phyloP scores from a whole-genome alignment of 2,329 filamentous ascomycete genomes.

The Coniella lustricola region DNA sequence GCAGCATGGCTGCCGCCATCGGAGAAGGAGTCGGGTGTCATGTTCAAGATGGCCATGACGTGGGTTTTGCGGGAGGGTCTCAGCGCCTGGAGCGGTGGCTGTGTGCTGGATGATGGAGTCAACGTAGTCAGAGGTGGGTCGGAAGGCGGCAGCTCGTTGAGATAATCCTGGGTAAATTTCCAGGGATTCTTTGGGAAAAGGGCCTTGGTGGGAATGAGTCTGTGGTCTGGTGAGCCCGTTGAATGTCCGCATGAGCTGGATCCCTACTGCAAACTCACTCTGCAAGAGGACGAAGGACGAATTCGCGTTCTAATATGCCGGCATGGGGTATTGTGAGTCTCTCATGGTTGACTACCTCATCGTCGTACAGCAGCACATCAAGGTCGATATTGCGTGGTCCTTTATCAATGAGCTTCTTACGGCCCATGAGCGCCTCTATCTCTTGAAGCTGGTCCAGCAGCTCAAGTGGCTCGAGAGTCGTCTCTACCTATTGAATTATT shows the following conservation, averaged over 20 bases:
- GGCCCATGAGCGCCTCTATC: constrained; percentile 73
- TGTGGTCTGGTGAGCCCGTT: constrained; percentile 20
- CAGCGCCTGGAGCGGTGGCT: constrained; percentile 52
- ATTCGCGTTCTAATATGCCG: constrained; percentile 83
- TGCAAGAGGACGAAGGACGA: constrained; percentile 80
- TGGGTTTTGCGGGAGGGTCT: constrained; percentile 56
- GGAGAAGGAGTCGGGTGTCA: constrained; percentile 95
- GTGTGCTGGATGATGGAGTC: constrained; percentile 44
- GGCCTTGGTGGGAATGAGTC: constrained; percentile 48
- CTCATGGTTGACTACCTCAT: constrained; percentile 57
- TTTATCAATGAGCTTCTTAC: constrained; percentile 82
- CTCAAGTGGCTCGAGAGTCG: constrained; percentile 63
- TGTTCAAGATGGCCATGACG: constrained; percentile 90
- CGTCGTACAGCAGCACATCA: constrained; percentile 79
- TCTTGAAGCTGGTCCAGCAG: constrained; percentile 75
- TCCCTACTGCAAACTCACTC: constrained; percentile 47
- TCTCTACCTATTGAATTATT: constrained; percentile 64
- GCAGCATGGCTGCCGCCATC: constrained; percentile 65
- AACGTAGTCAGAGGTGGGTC: constrained; percentile 49
- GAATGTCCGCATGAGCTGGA: background rate
- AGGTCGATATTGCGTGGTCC: constrained; percentile 92
- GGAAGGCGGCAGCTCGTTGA: constrained; percentile 49
- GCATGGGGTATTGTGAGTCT: constrained; percentile 79
- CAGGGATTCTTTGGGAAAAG: constrained; percentile 48
- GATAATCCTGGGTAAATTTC: constrained; percentile 54